Evolutionary conservation across 345 rosid species (phyloP).

Genomic region (Salix exigua): DNA sequence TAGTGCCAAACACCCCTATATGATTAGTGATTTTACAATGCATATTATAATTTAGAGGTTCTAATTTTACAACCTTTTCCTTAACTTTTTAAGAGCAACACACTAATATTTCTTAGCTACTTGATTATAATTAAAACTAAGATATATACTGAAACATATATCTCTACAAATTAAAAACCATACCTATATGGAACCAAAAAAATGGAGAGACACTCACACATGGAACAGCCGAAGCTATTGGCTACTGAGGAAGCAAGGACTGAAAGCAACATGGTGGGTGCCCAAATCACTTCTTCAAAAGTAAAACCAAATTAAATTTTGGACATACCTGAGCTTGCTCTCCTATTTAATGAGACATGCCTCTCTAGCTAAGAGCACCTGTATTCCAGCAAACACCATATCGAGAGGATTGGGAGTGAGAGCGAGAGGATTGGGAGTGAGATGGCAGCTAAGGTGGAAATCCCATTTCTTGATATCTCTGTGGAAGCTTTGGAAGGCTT

Average conservation of each 20-base stretch:
- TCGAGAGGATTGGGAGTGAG: background rate
- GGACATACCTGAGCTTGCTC: background rate
- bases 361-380: background rate
- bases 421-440: background rate
- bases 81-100: too few species aligned
- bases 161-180: background rate
- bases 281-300: background rate
- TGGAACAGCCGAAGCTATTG: background rate
- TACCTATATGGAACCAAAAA: background rate
- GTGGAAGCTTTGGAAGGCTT: background rate
- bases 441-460: conserved; percentile 13
- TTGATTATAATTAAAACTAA: too few species aligned
- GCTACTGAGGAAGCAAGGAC: background rate
- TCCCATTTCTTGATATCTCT: conserved; percentile 29
- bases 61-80: too few species aligned
- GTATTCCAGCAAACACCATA: background rate
- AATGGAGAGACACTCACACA: background rate
- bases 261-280: background rate
- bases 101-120: too few species aligned
- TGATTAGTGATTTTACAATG: too few species aligned
- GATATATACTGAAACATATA: too few species aligned
- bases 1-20: too few species aligned
- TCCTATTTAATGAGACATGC: background rate
- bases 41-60: too few species aligned
- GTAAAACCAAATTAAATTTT: background rate